Percentiles rank a stretch among this genome's conserved stretches.
These are phyloP conservation scores for Zygosaccharomyces siamensis DNA, from an alignment of 805 yeast genomes.

Conservation along the genomic window DNA sequence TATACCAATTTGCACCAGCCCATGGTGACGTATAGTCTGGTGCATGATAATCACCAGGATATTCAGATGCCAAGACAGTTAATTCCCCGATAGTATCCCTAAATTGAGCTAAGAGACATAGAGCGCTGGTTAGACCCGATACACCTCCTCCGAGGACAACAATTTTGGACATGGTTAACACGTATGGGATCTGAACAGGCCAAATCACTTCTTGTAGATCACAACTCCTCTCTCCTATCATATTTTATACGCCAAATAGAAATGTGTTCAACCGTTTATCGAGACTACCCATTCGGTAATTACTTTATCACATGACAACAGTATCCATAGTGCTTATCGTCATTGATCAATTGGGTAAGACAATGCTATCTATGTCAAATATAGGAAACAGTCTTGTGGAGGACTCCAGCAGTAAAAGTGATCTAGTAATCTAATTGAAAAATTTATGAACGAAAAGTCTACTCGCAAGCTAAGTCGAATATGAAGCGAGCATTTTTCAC, in stretches of 20 bases:
- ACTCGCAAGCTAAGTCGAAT: no score
- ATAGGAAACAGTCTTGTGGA: no score
- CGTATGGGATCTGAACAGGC: background rate
- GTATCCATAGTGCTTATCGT: background rate
- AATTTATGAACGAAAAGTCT: no score
- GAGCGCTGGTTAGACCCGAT: constrained; percentile 52
- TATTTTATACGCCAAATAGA: background rate
- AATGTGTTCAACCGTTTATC: background rate
- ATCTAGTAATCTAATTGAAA: no score
- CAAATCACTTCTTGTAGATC: no score
- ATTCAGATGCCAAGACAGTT: constrained; percentile 40
- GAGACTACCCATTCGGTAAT: no score
- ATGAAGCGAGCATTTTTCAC: no score
- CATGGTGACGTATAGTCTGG: constrained; percentile 56
- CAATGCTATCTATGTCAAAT: background rate
- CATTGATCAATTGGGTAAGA: background rate
- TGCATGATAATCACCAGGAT: constrained; percentile 54
- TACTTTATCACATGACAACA: background rate
- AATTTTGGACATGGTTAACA: constrained; percentile 9
- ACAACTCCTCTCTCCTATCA: no score
- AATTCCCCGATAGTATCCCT: constrained; percentile 34
- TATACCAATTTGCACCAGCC: constrained; percentile 71
- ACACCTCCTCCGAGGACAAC: constrained; percentile 44
- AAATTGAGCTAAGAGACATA: constrained; percentile 38
- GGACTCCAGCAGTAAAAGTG: no score